Percentiles rank a stretch among this genome's conserved stretches.
phyloP scores from a whole-genome alignment of 148 eudicot genomes.

The Rhododendron ferrugineum region DNA sequence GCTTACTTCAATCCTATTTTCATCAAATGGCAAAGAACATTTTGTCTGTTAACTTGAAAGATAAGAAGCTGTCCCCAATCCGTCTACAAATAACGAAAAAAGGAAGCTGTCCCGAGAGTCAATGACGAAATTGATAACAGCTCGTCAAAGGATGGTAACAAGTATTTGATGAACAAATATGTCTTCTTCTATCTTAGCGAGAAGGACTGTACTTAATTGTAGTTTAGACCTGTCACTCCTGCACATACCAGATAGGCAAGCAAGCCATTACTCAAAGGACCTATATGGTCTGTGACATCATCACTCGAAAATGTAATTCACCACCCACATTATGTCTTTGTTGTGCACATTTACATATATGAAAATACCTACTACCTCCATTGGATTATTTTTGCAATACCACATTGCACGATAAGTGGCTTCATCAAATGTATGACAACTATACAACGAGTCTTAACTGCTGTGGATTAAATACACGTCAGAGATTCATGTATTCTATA shows the following conservation, averaged over 20 bases:
- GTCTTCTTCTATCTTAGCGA: neutral
- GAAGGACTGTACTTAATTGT: neutral
- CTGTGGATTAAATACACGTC: neutral
- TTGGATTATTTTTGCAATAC: neutral
- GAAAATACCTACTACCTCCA: neutral
- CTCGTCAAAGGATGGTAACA: neutral
- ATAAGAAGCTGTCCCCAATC: neutral
- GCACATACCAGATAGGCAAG: neutral
- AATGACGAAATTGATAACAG: neutral
- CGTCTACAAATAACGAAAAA: neutral
- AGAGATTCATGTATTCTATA: neutral
- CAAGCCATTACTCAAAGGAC: neutral
- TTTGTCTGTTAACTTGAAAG: neutral
- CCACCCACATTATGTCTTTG: neutral
- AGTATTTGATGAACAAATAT: neutral
- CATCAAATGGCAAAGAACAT: neutral
- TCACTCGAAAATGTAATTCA: neutral
- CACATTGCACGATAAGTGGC: neutral
- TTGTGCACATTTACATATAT: neutral
- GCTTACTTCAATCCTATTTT: neutral
- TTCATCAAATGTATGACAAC: neutral
- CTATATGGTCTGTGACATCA: neutral
- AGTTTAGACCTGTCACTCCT: neutral
- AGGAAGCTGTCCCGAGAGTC: neutral
- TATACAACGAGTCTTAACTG: neutral